Evolutionary conservation across 2,329 filamentous ascomycete genomes (phyloP), one percentile per base, ranked within the genome.

Genomic region (Pseudogymnoascus sp.): DNA sequence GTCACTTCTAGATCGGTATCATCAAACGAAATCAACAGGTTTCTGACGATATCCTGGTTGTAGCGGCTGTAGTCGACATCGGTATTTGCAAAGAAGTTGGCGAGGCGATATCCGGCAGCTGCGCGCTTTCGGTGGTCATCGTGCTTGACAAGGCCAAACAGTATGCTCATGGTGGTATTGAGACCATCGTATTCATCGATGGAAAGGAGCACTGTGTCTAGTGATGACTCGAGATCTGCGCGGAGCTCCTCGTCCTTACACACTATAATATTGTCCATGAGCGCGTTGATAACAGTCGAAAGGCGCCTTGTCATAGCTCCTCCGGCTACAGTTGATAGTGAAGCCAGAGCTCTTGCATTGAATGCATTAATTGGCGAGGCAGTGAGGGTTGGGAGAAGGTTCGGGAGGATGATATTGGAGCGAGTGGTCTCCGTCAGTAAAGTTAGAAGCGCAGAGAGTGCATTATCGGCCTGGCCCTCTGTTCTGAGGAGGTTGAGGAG

Each of bases 181-280:
- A 99, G 83, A 61, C 96, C 95, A 76, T 99, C 95, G 69, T 87
- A 96, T 75, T 97, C 95, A 74, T 99, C 95, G 65, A 97, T 92
- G 19, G 93, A 96, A 60, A 93, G 80, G 64, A 99, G 82, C 5
- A 99, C 91, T 0, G 90, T 90, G 73, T 97, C 91, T 70, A 99
- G 95, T 0, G 95, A 89, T 60, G 79, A 78, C 68, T 90, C 85
- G 10, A 99, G 82, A 66, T 97, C 93, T 44, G 76, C 76, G 26
- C 82, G 84, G 37, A 96, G 85, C 7, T 78, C 77, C 2, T 82
- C 80, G n/a, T 90, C 88, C 67, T 87, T 86, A 73, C 84, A 86
- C 63, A 83, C 82, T 65, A 97, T 86, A 60, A 96, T 90, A 68
- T 92, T 96, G 74, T 97, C 93, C 88, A 97, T 91, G 53, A 99